phyloP scores from a whole-genome alignment of 2,329 filamentous ascomycete genomes.

The Gnomoniopsis sp. region DNA sequence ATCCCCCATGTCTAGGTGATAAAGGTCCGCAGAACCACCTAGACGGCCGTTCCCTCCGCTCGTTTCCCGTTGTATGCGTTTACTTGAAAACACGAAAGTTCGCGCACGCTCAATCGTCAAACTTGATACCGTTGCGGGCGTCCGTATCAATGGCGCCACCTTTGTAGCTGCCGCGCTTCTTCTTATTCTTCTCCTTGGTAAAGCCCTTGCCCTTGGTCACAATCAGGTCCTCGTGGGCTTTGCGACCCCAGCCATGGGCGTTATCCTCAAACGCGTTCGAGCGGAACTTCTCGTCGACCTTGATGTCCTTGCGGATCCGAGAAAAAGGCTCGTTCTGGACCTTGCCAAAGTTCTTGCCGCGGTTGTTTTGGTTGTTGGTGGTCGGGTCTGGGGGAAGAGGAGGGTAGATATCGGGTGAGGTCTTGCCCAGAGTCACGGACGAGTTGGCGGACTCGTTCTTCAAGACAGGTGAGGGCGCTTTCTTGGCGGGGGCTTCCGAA shows the following conservation, averaged over 20 bases:
- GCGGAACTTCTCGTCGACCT: slow-evolving; percentile 64
- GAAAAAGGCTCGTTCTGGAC: slow-evolving; percentile 67
- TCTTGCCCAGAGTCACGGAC: slow-evolving; percentile 47
- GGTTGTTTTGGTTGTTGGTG: slow-evolving; percentile 38
- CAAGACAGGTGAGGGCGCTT: slow-evolving; percentile 18
- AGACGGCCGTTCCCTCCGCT: too few species aligned
- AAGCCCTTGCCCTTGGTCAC: slow-evolving; percentile 95
- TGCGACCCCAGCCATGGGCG: slow-evolving; percentile 82
- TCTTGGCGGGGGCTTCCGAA: slow-evolving; percentile 24
- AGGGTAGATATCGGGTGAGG: slow-evolving; percentile 45
- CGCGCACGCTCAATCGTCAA: slow-evolving; percentile 68
- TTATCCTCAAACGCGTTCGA: slow-evolving; percentile 71
- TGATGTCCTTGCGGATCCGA: slow-evolving; percentile 67
- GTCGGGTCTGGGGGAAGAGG: slow-evolving; percentile 52
- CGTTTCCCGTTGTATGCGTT: neutral
- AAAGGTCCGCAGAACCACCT: neutral
- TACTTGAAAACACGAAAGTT: neutral
- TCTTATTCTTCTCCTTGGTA: slow-evolving; percentile 99
- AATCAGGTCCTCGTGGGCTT: slow-evolving; percentile 82
- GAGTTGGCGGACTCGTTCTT: slow-evolving; percentile 36
- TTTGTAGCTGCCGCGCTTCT: slow-evolving; percentile 85
- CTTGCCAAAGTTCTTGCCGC: slow-evolving; percentile 46
- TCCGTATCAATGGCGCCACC: slow-evolving; percentile 83
- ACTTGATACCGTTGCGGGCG: slow-evolving; percentile 85
- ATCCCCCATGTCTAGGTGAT: neutral